Evolutionary conservation across 768 basidiomycete species (phyloP).

Genomic region (Suillus luteus): DNA sequence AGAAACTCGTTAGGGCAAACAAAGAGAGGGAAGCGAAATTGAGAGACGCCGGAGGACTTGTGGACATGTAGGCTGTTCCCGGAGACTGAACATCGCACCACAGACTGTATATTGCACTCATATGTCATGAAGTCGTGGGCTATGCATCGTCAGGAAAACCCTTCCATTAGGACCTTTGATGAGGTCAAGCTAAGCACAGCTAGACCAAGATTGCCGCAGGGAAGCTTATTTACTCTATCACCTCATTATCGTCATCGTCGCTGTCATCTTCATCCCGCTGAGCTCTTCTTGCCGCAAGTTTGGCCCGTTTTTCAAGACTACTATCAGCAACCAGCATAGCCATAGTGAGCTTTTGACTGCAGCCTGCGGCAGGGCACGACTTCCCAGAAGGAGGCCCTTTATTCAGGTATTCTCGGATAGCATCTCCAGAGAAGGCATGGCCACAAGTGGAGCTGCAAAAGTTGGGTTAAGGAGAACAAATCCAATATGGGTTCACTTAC

Average conservation of each 20-base stretch:
- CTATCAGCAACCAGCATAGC: constrained; percentile 54
- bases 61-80: constrained; percentile 26
- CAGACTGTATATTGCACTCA: not conserved
- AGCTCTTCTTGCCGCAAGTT: constrained; percentile 55
- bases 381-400: constrained; percentile 34
- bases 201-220: not conserved
- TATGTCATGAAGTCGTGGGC: not conserved
- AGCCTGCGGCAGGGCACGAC: constrained; percentile 75
- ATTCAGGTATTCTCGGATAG: constrained; percentile 67
- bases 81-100: not conserved
- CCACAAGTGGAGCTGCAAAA: constrained; percentile 60
- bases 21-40: constrained; percentile 64
- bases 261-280: constrained; percentile 41
- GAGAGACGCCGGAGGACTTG: constrained; percentile 63
- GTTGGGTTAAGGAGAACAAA: constrained; percentile 12
- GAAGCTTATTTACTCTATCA: constrained; percentile 49
- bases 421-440: constrained; percentile 79
- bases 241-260: constrained; percentile 48
- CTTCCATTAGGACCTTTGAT: not conserved
- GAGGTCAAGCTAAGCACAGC: not conserved
- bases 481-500: constrained; percentile 45
- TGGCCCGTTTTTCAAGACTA: constrained; percentile 63
- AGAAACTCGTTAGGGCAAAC: constrained; percentile 68
- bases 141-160: not conserved
- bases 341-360: constrained; percentile 57